These are phyloP conservation scores for Diplosphaera chodatii DNA, from an alignment of 139 green algal genomes.

Conservation along the genomic window DNA sequence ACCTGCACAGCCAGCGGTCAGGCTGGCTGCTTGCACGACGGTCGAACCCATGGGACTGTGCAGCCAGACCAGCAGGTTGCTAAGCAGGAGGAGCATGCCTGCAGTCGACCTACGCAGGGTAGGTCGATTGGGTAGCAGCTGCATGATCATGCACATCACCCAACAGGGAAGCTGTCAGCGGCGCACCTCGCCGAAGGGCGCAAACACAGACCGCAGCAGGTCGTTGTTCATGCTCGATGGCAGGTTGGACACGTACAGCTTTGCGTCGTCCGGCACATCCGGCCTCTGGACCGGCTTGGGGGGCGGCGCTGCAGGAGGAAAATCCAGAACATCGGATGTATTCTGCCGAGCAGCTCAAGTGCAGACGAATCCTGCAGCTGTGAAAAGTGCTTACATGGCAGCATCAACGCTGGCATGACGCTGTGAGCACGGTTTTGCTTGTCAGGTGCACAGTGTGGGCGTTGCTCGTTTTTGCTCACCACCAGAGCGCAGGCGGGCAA, in stretches of 20 bases:
- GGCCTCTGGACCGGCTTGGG: neutral
- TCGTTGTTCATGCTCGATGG: conserved; percentile 10
- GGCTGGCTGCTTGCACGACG: no score
- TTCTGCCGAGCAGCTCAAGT: neutral
- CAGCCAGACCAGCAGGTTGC: neutral
- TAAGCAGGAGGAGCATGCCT: no score
- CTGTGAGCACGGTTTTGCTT: no score
- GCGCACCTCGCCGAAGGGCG: conserved; percentile 4
- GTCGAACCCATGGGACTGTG: no score
- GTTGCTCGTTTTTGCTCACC: no score
- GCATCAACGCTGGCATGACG: no score
- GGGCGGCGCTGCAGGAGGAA: neutral
- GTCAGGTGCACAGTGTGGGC: no score
- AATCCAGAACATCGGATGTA: neutral
- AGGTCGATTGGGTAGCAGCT: neutral
- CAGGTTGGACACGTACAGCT: conserved; percentile 41
- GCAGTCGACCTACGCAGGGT: no score
- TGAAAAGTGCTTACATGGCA: no score
- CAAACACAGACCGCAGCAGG: conserved; percentile 19
- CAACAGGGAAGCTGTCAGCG: no score
- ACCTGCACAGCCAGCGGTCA: conserved; percentile 26
- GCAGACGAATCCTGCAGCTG: neutral
- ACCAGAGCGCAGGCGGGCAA: conserved; percentile 8
- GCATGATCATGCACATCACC: neutral
- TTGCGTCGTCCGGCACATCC: conserved; percentile 19